Evolutionary conservation across 495 filamentous ascomycete genomes (phyloP).

Genomic region (Aspergillus bertholletiae): DNA sequence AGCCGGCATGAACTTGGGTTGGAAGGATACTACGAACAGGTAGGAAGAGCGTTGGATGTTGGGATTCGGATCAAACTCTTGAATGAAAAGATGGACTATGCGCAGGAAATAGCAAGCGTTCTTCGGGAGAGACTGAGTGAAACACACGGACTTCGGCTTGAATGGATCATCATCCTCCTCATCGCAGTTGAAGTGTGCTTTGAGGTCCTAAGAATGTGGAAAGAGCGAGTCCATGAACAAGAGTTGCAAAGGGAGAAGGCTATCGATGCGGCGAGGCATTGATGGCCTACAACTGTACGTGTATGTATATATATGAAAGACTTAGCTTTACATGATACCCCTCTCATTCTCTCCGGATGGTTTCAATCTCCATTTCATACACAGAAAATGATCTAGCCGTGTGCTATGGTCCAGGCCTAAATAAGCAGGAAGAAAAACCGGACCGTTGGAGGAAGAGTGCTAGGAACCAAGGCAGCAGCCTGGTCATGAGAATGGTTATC

Average conservation of each 20-base stretch:
- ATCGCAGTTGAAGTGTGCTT: conserved; percentile 88
- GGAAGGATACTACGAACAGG: conserved; percentile 91
- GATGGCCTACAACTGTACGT: not conserved
- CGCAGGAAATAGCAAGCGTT: conserved; percentile 89
- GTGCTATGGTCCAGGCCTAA: too few species aligned
- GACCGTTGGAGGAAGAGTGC: too few species aligned
- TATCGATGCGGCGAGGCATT: not conserved
- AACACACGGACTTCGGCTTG: conserved; percentile 79
- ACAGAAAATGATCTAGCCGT: too few species aligned
- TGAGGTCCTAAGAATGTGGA: conserved; percentile 60
- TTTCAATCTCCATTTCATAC: too few species aligned
- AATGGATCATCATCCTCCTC: conserved; percentile 94
- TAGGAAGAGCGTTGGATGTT: conserved; percentile 85
- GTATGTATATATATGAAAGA: not conserved
- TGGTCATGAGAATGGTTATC: too few species aligned
- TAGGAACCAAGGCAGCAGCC: too few species aligned
- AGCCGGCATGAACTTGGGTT: conserved; percentile 79
- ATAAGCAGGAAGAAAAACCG: too few species aligned
- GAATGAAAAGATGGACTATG: conserved; percentile 98
- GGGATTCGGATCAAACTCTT: conserved; percentile 87
- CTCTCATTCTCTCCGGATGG: not conserved
- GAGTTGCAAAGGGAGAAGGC: conserved; percentile 29
- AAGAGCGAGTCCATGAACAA: conserved; percentile 47
- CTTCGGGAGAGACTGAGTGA: conserved; percentile 86
- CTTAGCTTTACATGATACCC: conserved; percentile 13